Base-by-base conservation (phyloP, 1,284 basidiomycete genomes). In the Singerocomus inundabilis region DNA sequence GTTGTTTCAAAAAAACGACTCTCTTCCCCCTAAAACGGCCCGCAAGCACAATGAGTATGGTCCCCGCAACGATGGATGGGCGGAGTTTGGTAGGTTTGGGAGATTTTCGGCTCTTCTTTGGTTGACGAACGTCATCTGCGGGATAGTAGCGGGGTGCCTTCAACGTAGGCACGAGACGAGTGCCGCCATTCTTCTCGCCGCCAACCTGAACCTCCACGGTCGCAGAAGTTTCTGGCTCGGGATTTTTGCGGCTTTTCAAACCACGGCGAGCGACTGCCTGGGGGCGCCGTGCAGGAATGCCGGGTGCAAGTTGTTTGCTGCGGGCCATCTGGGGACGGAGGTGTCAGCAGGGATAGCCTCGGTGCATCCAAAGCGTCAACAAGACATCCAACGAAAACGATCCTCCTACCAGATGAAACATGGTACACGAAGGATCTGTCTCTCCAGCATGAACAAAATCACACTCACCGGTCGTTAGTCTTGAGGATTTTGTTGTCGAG, bases 11-110 rank as follows among this genome's bases (percentile, higher is more conserved):
- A 78, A 95, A 97, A 51, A 99, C 94, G 60, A 99, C 97, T 46
- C 97, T 86, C 85, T 98, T 98, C 62, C 97, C 97, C 62, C 91
- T 80, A 91, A 95, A 99, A 69, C 96, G 92, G 68, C 97, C 97
- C 59, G 96, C 95, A 62, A 99, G 85, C 65, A 99, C 81, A 74
- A 99, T 98, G 61, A 99, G 80, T 68, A 99, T 83, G 67, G 94
- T 90, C 58, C 97, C 97, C 58, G 95, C 93, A 59, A 88, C 90
- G 78, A 99, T 97, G 67, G 88, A 84, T 54, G 83, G 72, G 64
- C 96, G 93, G 62, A 99, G 84, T 58, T 79, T 77, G 58, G 93
- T 72, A 53, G 86, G 79, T 72, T 83, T 88, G 62, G 84, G 79
- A 42, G 82, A 76, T 81, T 98, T 98, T 70, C 96, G 90, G 72